Evolutionary conservation across 371 early-diverging fungal species (phyloP).

Genomic region (Mucor sp.): DNA sequence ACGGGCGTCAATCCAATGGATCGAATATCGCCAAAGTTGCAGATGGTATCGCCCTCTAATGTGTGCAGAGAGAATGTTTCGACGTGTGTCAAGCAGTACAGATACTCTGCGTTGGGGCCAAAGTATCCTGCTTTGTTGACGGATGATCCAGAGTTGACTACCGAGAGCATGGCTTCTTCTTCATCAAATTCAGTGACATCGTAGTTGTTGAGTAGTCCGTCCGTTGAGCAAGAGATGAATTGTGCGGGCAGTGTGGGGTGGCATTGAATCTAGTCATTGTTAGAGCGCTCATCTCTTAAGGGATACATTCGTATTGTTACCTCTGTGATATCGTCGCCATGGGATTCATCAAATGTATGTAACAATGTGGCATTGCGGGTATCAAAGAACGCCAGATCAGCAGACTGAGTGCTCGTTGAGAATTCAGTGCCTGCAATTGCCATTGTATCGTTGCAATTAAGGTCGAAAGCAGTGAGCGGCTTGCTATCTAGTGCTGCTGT

Average conservation of each 20-base stretch:
- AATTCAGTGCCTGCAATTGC: slow-evolving; percentile 79
- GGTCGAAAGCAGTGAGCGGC: slow-evolving; percentile 69
- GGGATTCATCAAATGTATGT: slow-evolving; percentile 76
- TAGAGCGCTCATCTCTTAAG: not conserved
- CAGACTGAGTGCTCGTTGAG: slow-evolving; percentile 48
- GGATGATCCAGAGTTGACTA: slow-evolving; percentile 81
- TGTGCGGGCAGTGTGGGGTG: slow-evolving; percentile 67
- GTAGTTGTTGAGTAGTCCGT: slow-evolving; percentile 78
- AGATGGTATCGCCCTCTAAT: slow-evolving; percentile 60
- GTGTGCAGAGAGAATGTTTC: slow-evolving; percentile 82
- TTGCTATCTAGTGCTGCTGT: slow-evolving; percentile 35
- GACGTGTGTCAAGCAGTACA: slow-evolving; percentile 85
- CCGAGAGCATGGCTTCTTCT: slow-evolving; percentile 84
- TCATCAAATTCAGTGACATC: slow-evolving; percentile 77
- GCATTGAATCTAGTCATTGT: slow-evolving; percentile 64
- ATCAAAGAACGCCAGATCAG: slow-evolving; percentile 79
- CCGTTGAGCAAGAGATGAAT: slow-evolving; percentile 73
- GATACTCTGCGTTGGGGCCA: slow-evolving; percentile 84
- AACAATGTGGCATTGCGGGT: slow-evolving; percentile 45
- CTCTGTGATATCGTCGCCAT: slow-evolving; percentile 90
- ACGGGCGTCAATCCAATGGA: slow-evolving; percentile 51
- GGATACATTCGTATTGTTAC: slow-evolving; percentile 9
- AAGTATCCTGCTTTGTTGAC: slow-evolving; percentile 86
- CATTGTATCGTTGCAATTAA: slow-evolving; percentile 64
- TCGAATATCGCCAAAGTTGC: slow-evolving; percentile 82